Percentiles rank a stretch among this genome's conserved stretches.
phyloP scores from a whole-genome alignment of 305 asterid species.

The Coffea humblotiana region DNA sequence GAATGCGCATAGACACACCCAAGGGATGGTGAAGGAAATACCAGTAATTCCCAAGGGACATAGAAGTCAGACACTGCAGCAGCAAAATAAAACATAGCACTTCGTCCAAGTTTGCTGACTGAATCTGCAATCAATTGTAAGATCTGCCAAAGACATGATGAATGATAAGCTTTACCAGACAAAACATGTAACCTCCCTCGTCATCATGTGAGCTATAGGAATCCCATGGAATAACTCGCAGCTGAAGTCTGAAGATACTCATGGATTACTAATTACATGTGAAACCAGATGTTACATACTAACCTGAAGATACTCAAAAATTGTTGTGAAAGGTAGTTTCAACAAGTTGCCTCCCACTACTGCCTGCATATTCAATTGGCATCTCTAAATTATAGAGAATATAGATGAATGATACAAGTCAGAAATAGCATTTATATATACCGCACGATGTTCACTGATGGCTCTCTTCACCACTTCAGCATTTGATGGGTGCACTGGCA shows the following conservation, averaged over 20 bases:
- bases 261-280: too few species aligned
- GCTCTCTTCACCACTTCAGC: constrained; percentile 64
- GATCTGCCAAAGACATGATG: constrained; percentile 44
- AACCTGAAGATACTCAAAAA: constrained; percentile 93
- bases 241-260: background rate
- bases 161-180: background rate
- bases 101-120: constrained; percentile 58
- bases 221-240: background rate
- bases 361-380: constrained; percentile 55
- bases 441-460: constrained; percentile 50
- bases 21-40: constrained; percentile 18
- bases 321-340: constrained; percentile 88
- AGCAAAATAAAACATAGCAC: constrained; percentile 85
- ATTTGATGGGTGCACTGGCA: constrained; percentile 49
- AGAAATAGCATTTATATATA: constrained; percentile 27
- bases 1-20: background rate
- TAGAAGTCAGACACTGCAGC: constrained; percentile 98
- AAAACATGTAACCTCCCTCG: background rate
- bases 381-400: constrained; percentile 4
- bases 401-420: constrained; percentile 2
- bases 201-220: background rate
- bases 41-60: constrained; percentile 98
- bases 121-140: constrained; percentile 66
- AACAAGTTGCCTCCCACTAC: constrained; percentile 54
- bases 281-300: background rate